These are phyloP conservation scores for Bryopsis sp. DNA, from an alignment of 139 green algal species.

Conservation along the genomic window DNA sequence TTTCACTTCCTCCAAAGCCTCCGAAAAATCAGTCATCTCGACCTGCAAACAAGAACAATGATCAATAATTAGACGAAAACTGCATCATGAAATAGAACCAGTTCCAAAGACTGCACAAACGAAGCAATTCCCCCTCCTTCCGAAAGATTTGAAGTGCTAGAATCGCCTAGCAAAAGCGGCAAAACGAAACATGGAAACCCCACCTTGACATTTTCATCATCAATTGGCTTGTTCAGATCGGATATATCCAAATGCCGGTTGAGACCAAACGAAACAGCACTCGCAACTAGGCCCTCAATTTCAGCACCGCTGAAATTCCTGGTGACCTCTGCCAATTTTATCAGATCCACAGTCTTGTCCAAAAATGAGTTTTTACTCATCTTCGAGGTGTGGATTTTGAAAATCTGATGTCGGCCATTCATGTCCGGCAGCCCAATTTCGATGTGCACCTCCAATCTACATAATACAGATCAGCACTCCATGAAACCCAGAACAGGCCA, in stretches of 20 bases:
- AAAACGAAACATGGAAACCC: neutral
- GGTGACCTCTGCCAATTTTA: slow-evolving; percentile 61
- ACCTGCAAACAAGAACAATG: slow-evolving; percentile 38
- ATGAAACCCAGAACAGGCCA: too few species aligned
- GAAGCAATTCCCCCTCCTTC: too few species aligned
- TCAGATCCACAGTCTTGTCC: slow-evolving; percentile 75
- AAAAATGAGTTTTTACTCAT: slow-evolving; percentile 89
- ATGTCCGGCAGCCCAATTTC: slow-evolving; percentile 97
- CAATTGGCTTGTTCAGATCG: slow-evolving; percentile 79
- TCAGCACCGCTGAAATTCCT: slow-evolving; percentile 95
- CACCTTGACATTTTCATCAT: slow-evolving; percentile 93
- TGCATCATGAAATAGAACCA: neutral
- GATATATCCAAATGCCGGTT: slow-evolving; percentile 86
- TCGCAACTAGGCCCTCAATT: slow-evolving; percentile 95
- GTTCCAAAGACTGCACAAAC: too few species aligned
- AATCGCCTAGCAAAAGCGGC: neutral
- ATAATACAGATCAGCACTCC: too few species aligned
- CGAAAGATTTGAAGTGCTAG: too few species aligned
- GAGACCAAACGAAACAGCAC: slow-evolving; percentile 82
- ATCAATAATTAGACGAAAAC: neutral
- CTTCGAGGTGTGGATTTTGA: slow-evolving; percentile 82
- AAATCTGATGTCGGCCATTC: slow-evolving; percentile 82
- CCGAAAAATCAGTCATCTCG: slow-evolving; percentile 79
- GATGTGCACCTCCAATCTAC: slow-evolving; percentile 83
- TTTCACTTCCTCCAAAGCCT: slow-evolving; percentile 84